A percentile compares a stretch with the other conserved stretches of the same genome.
Conservation (phyloP, 2,329 filamentous ascomycete genomes). For the Hymenoscyphus albidus region DNA sequence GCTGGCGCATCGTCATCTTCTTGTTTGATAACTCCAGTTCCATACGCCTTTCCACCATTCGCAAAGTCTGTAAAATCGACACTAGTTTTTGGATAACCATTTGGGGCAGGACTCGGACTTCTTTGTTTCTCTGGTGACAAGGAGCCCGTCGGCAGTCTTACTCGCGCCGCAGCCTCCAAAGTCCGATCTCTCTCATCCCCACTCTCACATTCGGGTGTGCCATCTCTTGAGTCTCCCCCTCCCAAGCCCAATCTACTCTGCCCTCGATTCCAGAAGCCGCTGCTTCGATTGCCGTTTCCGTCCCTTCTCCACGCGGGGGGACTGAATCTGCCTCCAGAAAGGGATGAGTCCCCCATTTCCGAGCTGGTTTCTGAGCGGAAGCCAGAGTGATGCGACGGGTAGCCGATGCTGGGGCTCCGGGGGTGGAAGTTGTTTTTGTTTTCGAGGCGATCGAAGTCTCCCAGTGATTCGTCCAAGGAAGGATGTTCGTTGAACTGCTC, state of each 20-base stretch:
- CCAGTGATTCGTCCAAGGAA: conserved; percentile 56
- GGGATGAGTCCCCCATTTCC: conserved; percentile 40
- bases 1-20: conserved; percentile 28
- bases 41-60: conserved; percentile 27
- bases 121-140: conserved; percentile 54
- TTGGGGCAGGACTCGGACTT: conserved; percentile 49
- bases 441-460: conserved; percentile 56
- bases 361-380: conserved; percentile 50
- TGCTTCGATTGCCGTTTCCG: conserved; percentile 41
- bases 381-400: conserved; percentile 58
- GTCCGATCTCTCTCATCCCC: conserved; percentile 42
- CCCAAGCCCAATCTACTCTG: conserved; percentile 46
- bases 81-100: conserved; percentile 31
- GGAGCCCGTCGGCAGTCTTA: conserved; percentile 45
- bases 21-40: conserved; percentile 33
- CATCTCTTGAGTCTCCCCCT: conserved; percentile 53
- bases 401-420: conserved; percentile 43
- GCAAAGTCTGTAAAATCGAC: conserved; percentile 31
- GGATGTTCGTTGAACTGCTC: conserved; percentile 54
- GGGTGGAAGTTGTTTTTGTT: conserved; percentile 27
- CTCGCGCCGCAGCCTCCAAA: conserved; percentile 29
- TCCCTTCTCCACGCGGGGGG: conserved; percentile 58
- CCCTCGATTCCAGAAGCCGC: conserved; percentile 47
- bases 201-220: conserved; percentile 58
- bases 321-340: conserved; percentile 54